Conservation (phyloP, 208 protist species). For the Leishmania amazonensis region DNA sequence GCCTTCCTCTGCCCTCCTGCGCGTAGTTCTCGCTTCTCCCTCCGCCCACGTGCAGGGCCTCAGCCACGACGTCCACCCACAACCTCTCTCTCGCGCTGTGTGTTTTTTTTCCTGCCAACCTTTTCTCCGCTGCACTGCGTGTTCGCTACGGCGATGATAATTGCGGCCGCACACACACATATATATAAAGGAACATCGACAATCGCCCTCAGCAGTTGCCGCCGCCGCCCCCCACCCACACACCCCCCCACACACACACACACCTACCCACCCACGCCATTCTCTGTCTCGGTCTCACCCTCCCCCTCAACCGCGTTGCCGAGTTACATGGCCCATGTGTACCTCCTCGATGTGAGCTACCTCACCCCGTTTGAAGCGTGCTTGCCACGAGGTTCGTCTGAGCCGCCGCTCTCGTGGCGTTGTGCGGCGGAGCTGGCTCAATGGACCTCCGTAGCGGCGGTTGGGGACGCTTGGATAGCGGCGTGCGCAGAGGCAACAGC, state of each 20-base stretch:
- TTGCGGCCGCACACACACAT: background rate
- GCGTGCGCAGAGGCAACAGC: background rate
- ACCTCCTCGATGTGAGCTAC: constrained; percentile 34
- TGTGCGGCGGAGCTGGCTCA: constrained; percentile 37
- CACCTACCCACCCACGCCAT: no score
- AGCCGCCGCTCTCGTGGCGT: constrained; percentile 27
- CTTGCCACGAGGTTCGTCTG: background rate
- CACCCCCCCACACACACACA: no score
- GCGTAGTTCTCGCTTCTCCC: background rate
- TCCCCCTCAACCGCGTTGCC: background rate
- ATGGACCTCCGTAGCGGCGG: constrained; percentile 21
- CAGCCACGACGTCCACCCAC: background rate
- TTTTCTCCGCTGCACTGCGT: background rate
- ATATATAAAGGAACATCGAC: background rate
- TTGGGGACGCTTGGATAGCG: constrained; percentile 18
- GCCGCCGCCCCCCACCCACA: background rate
- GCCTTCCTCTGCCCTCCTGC: background rate
- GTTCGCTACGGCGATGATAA: background rate
- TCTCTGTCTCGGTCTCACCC: background rate
- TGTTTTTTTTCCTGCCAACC: background rate
- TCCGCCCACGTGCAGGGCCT: background rate
- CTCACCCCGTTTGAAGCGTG: background rate
- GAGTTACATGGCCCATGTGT: constrained; percentile 33
- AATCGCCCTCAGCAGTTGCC: background rate
- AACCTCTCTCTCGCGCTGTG: background rate